These are phyloP conservation scores for Pichia kluyveri DNA, from an alignment of 805 yeast genomes.

Conservation along the genomic window DNA sequence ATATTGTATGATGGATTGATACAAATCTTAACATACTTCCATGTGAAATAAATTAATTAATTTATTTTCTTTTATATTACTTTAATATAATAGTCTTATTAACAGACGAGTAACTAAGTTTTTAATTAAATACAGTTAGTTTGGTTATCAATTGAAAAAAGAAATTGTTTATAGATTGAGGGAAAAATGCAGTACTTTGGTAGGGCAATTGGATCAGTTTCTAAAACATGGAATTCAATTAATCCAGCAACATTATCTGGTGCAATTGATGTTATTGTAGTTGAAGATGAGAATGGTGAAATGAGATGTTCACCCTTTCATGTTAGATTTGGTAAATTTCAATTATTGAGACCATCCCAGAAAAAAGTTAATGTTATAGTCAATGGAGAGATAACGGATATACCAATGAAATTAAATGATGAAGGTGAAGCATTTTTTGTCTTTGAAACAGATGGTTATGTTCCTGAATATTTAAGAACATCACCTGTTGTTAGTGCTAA, in stretches of 20 bases:
- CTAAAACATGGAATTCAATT: constrained; percentile 94
- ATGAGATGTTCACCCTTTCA: constrained; percentile 90
- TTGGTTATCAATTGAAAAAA: no score
- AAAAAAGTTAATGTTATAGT: constrained; percentile 86
- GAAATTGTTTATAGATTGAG: no score
- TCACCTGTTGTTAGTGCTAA: constrained; percentile 74
- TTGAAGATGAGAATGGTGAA: constrained; percentile 74
- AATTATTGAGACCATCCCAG: constrained; percentile 85
- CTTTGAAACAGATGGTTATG: constrained; percentile 68
- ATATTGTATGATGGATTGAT: no score
- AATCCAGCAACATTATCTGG: constrained; percentile 96
- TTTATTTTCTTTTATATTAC: no score
- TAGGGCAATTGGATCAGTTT: constrained; percentile 87
- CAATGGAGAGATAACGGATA: constrained; percentile 68
- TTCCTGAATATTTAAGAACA: constrained; percentile 73
- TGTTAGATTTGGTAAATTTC: constrained; percentile 91
- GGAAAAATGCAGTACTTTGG: constrained; percentile 87
- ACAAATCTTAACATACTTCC: no score
- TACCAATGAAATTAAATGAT: constrained; percentile 95
- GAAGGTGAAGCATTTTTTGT: constrained; percentile 98
- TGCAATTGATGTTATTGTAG: constrained; percentile 92
- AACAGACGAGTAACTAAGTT: no score
- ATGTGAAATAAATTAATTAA: no score
- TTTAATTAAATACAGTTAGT: no score
- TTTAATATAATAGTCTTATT: no score